A percentile compares a stretch with the other conserved stretches of the same genome.
These are phyloP conservation scores for Wickerhamiella qilinensis DNA, from an alignment of 805 yeast species.

Conservation along the genomic window DNA sequence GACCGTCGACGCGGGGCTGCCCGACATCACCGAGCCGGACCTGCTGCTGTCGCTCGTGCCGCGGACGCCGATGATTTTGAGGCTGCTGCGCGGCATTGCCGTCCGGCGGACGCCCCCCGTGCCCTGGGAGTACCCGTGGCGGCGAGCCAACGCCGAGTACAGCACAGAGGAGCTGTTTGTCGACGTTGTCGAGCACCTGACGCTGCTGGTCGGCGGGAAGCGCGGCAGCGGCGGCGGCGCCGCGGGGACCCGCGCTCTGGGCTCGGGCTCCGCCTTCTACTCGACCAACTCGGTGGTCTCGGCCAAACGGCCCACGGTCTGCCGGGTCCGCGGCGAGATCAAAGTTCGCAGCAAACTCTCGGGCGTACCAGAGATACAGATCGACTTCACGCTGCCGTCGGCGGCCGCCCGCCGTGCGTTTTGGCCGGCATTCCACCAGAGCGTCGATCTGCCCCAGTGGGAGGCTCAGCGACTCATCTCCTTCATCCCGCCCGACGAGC, in stretches of 20 bases:
- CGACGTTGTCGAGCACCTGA: constrained; percentile 56
- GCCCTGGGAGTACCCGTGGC: constrained; percentile 45
- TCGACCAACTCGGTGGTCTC: constrained; percentile 7
- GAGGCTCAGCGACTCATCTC: constrained; percentile 31
- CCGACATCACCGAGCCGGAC: constrained; percentile 57
- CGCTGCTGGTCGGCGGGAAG: constrained; percentile 28
- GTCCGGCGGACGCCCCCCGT: constrained; percentile 3
- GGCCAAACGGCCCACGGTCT: constrained; percentile 14
- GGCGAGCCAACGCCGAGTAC: constrained; percentile 52
- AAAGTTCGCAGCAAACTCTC: constrained; percentile 53
- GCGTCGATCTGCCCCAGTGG: constrained; percentile 46
- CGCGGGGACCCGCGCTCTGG: neutral
- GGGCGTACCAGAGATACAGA: constrained; percentile 54
- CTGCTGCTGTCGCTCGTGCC: constrained; percentile 57
- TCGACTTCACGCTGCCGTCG: constrained; percentile 10
- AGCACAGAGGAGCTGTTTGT: constrained; percentile 74
- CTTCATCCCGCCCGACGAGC: constrained; percentile 85
- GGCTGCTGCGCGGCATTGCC: constrained; percentile 27
- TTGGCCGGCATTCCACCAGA: constrained; percentile 50
- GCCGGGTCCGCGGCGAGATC: constrained; percentile 42
- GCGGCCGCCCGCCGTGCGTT: constrained; percentile 9
- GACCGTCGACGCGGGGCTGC: constrained; percentile 63
- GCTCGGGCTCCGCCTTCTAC: constrained; percentile 14
- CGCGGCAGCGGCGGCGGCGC: neutral
- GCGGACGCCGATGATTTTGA: constrained; percentile 36